Evolutionary conservation across 176 grass and related monocot species (phyloP).

Genomic region (Paspalum notatum): DNA sequence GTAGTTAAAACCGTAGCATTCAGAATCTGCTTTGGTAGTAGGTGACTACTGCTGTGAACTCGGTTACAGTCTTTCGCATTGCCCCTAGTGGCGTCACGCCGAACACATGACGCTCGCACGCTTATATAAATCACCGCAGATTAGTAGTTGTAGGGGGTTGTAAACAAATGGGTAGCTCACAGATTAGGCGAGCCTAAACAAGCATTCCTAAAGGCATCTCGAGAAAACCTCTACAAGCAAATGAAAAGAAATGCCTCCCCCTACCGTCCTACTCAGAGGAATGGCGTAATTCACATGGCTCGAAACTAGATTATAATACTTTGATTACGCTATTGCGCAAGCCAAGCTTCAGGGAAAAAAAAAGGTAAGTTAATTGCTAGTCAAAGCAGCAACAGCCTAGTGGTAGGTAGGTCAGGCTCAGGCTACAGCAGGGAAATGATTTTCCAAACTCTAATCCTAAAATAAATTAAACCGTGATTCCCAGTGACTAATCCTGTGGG

Average conservation of each 20-base stretch:
- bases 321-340: constrained; percentile 19
- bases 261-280: constrained; percentile 15
- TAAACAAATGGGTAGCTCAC: constrained; percentile 35
- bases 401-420: constrained; percentile 6
- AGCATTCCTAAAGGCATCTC: constrained; percentile 5
- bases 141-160: constrained; percentile 1
- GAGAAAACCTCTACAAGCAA: neutral
- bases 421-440: neutral
- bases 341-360: neutral
- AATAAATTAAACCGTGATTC: neutral
- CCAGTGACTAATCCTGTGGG: constrained; percentile 11
- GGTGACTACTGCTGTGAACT: neutral
- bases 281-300: constrained; percentile 50
- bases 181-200: neutral
- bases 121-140: constrained; percentile 37
- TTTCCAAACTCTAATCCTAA: constrained; percentile 3
- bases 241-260: neutral
- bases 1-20: neutral
- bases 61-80: neutral
- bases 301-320: constrained; percentile 7
- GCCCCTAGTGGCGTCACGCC: neutral
- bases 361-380: neutral
- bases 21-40: neutral
- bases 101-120: constrained; percentile 23
- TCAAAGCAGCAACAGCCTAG: constrained; percentile 39